Base-by-base conservation (phyloP, 208 protist species). In the Trypanosomatidae sp. region DNA sequence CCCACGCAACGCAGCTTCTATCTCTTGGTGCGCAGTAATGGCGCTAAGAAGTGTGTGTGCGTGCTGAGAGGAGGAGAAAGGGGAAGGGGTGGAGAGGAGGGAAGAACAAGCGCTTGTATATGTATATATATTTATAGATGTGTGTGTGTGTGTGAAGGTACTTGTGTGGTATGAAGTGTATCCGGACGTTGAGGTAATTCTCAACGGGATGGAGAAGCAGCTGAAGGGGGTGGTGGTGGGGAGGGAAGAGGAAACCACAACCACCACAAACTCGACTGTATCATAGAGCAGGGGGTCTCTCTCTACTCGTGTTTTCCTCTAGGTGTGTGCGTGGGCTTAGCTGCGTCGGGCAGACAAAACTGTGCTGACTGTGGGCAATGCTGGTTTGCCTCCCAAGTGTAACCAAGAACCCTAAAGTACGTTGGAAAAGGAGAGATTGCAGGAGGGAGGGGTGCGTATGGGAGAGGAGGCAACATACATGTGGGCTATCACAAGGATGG, bases 101-200 rank as follows among this genome's bases (percentile, higher is more conserved):
- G 28, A 46, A 49, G 62, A 12, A 49, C 22, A 41, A 22, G 17
- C 56, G 30, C 17, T 25, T 46, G 59, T 44, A 65, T 65, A 39
- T 46, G 25, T 69, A 62, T 60, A 62, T 59, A n/a, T 73, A 47
- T 65, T 43, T 72, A 5, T 73, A 46, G 53, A 3, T 67, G 62
- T 49, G 62, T 66, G 28, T 69, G 49, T 69, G 33, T 69, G 0
- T 41, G 66, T 41, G 58, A 9, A 8, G 8, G 50, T 36, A 25
- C 5, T 5, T 28, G 58, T 22, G n/a, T 15, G 58, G 36, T 28
- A 43, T 28, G 52, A 28, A 22, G 17, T 46, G 59, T 15, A 43
- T 44, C 36, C 33, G 36, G 39, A 25, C 39, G 36, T n/a, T 58
- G n/a, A 58, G 12, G 19, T 58, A 58, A 58, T 3, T n/a, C 53